phyloP scores from a whole-genome alignment of 2,329 filamentous ascomycete genomes.

The Penicillium crustosum region DNA sequence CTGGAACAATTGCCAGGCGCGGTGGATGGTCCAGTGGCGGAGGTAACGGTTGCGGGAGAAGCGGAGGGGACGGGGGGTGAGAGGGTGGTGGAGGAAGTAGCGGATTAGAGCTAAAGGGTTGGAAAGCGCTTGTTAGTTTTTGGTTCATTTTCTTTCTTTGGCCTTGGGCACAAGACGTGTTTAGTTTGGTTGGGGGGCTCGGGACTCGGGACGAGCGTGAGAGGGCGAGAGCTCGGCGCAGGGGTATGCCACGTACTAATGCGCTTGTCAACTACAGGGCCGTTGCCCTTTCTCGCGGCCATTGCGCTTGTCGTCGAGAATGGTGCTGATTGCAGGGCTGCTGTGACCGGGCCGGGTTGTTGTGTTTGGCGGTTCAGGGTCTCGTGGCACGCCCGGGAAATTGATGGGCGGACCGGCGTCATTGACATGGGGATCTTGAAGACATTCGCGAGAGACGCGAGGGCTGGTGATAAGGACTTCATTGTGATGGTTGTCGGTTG shows the following conservation, averaged over 20 bases:
- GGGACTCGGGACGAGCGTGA: background rate
- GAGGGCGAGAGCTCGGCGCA: background rate
- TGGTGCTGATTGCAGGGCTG: constrained; percentile 25
- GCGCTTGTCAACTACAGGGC: constrained; percentile 38
- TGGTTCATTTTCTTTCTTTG: constrained; percentile 11
- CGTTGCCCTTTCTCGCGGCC: constrained; percentile 41
- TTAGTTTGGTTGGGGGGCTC: background rate
- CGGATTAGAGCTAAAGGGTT: constrained; percentile 59
- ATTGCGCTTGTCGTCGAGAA: constrained; percentile 44
- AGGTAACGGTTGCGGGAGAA: constrained; percentile 85
- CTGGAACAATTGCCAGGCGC: constrained; percentile 83
- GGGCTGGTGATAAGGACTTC: constrained; percentile 41
- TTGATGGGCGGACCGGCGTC: constrained; percentile 28
- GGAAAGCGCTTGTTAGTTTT: constrained; percentile 17
- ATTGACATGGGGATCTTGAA: constrained; percentile 45
- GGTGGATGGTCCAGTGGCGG: constrained; percentile 98
- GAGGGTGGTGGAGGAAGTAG: constrained; percentile 68
- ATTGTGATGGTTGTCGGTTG: constrained; percentile 27
- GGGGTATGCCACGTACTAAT: constrained; percentile 43
- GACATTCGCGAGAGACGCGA: constrained; percentile 47
- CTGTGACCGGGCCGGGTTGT: constrained; percentile 24
- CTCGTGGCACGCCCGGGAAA: constrained; percentile 25
- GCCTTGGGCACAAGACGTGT: constrained; percentile 5
- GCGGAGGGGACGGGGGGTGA: constrained; percentile 73
- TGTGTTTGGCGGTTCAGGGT: constrained; percentile 21